phyloP scores from a whole-genome alignment of 257 asterid genomes.

The Prunella vulgaris region DNA sequence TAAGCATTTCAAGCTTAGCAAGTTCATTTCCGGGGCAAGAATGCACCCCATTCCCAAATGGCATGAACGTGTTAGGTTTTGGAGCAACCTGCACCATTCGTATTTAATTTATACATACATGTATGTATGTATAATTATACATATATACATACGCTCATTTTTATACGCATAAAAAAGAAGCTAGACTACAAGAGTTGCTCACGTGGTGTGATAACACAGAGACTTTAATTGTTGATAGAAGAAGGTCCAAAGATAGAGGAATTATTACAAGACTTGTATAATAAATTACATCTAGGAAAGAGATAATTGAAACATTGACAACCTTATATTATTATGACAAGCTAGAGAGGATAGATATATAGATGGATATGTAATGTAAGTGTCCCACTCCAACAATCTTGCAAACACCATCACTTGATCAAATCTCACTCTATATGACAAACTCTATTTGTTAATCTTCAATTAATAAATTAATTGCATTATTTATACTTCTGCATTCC shows the following conservation, averaged over 20 bases:
- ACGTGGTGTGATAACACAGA: slow-evolving; percentile 28
- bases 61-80: slow-evolving; percentile 59
- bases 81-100: slow-evolving; percentile 46
- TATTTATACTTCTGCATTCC: too few relatives aligned
- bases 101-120: neutral
- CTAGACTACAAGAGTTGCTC: slow-evolving; percentile 29
- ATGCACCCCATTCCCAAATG: slow-evolving; percentile 68
- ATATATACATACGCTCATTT: neutral
- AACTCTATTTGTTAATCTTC: neutral
- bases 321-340: slow-evolving; percentile 29
- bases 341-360: slow-evolving; percentile 19
- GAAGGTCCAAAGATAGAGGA: slow-evolving; percentile 19
- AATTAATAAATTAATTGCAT: neutral
- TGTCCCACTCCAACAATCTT: slow-evolving; percentile 7
- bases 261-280: slow-evolving; percentile 18
- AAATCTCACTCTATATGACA: too few relatives aligned
- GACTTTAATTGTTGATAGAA: neutral
- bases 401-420: too few relatives aligned
- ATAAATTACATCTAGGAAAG: slow-evolving; percentile 7
- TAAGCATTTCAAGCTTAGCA: slow-evolving; percentile 72
- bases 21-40: slow-evolving; percentile 79
- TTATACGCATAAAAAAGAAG: neutral
- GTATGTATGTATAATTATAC: neutral
- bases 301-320: slow-evolving; percentile 33
- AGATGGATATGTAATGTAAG: too few relatives aligned